A percentile compares a stretch with the other conserved stretches of the same genome.
phyloP scores from a whole-genome alignment of 257 asterid genomes.

The Lantana camara region DNA sequence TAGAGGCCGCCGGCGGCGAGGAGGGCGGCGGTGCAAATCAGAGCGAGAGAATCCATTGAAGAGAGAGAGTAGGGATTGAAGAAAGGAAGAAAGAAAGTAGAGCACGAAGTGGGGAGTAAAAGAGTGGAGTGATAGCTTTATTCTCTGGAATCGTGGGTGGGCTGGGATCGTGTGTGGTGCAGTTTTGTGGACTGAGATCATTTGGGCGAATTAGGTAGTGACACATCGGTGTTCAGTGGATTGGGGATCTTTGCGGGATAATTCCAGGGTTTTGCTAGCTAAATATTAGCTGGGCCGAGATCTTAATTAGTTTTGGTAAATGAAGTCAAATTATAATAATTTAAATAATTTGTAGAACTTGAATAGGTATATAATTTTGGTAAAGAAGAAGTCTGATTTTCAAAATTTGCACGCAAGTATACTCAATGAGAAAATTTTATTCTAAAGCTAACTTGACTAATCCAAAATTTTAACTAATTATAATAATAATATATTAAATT shows the following conservation, averaged over 20 bases:
- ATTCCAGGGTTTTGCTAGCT: neutral
- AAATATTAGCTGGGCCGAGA: neutral
- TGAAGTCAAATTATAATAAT: no score
- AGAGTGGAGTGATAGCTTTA: neutral
- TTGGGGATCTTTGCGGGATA: neutral
- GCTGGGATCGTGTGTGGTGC: conserved; percentile 14
- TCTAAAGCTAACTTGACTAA: no score
- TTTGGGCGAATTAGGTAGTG: neutral
- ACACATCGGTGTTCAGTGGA: conserved; percentile 23
- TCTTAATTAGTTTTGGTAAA: no score
- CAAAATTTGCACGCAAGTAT: no score
- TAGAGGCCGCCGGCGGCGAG: conserved; percentile 61
- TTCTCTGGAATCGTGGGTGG: conserved; percentile 19
- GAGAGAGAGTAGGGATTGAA: neutral
- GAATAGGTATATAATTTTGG: no score
- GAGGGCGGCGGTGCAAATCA: conserved; percentile 60
- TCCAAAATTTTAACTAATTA: no score
- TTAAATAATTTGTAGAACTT: no score
- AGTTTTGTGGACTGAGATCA: conserved; percentile 10
- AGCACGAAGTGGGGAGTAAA: conserved; percentile 17
- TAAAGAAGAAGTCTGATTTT: no score
- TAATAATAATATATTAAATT: no score
- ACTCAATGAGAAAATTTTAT: no score
- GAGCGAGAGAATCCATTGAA: conserved; percentile 57
- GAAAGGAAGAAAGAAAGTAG: neutral